These are phyloP conservation scores for Fistulifera solaris DNA, from an alignment of 108 stramenopile species.

Conservation along the genomic window DNA sequence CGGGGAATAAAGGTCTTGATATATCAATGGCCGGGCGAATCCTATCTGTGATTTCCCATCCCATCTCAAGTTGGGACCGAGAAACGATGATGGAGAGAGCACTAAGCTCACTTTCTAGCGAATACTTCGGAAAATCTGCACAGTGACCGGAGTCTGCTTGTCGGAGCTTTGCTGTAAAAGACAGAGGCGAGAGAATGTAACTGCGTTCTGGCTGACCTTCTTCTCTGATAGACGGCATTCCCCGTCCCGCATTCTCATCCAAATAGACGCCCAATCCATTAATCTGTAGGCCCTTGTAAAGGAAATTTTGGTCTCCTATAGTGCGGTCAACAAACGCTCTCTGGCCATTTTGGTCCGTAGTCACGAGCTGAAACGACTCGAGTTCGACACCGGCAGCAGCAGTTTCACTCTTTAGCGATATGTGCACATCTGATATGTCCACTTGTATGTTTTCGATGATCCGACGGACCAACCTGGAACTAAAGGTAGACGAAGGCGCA, in stretches of 20 bases:
- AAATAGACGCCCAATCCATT: conserved; percentile 65
- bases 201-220: conserved; percentile 4
- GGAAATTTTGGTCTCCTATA: conserved; percentile 33
- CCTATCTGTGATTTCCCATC: conserved; percentile 29
- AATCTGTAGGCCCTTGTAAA: conserved; percentile 60
- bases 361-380: conserved; percentile 48
- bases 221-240: conserved; percentile 3
- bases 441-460: conserved; percentile 81
- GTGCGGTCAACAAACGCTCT: conserved; percentile 66
- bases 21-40: conserved; percentile 18
- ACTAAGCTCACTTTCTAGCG: conserved; percentile 53
- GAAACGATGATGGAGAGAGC: conserved; percentile 46
- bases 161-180: conserved; percentile 65
- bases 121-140: conserved; percentile 68
- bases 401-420: conserved; percentile 37
- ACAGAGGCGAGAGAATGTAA: conserved; percentile 61
- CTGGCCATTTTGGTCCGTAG: conserved; percentile 60
- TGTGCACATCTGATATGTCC: conserved; percentile 66
- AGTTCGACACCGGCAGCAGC: conserved; percentile 55
- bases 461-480: conserved; percentile 53
- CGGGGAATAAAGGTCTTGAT: conserved; percentile 64
- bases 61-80: conserved; percentile 60
- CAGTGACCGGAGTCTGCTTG: conserved; percentile 56
- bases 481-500: conserved; percentile 31
- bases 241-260: conserved; percentile 24